Base-by-base conservation (phyloP, 208 protist genomes). In the Leishmania amazonensis region DNA sequence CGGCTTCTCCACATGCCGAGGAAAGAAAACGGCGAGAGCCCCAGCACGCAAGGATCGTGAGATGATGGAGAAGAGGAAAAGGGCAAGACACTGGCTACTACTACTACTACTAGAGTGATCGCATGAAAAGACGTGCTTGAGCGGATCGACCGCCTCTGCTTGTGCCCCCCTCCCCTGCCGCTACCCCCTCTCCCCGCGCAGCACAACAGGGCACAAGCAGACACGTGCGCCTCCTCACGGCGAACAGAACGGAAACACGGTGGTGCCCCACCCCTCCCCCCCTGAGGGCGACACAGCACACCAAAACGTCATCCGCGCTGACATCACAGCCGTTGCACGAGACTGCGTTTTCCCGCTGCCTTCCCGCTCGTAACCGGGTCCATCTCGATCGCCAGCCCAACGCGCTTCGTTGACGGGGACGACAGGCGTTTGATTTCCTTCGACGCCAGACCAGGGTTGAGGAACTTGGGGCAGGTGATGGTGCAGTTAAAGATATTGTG, bases 401-500 rank as follows among this genome's bases (percentile, higher is more conserved):
- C 86, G 42, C 91, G 91, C 83, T 77, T 80, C 72, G 90, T 88
- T 6, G 83, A 85, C 28, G 93, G 93, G 17, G 89, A 95, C 4
- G 88, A 89, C 65, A 96, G 74, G 31, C 93, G 91, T 90, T 98
- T 98, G 81, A 97, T 96, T 81, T 97, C 93, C 88, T 96, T 96
- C 60, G 93, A 94, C 24, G 93, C 95, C 67, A 94, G 80, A 51
- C 88, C 95, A 28, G 95, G 95, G 82, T 97, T 98, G 57, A 98
- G 91, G 87, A 95, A 96, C 89, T 98, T 98, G 72, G 95, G 95
- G 83, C 95, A 98, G 19, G 93, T 96, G 76, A 96, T 89, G 79
- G 81, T 92, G 90, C 95, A 98, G 84, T 98, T 98, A 85, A 97
- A 96, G 78, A 98, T 97, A 83, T 96, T 98, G 83, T 98, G 95